phyloP scores from a whole-genome alignment of 306 rosid genomes.

The Ceratonia siliqua region DNA sequence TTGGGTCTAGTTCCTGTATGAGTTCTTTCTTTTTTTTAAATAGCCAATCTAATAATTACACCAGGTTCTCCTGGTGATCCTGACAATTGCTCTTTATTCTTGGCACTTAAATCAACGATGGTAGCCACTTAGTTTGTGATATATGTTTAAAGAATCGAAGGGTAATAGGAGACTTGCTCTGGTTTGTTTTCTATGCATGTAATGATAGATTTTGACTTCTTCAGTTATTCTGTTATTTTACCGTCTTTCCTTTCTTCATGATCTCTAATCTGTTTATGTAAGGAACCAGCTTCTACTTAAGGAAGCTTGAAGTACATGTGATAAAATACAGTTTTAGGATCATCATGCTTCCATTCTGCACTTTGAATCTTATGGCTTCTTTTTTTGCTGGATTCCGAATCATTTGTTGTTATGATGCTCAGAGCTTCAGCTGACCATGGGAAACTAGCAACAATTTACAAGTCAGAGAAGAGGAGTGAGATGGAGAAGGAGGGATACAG shows the following conservation, averaged over 20 bases:
- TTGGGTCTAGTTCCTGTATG: neutral
- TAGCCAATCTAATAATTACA: neutral
- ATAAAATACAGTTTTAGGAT: neutral
- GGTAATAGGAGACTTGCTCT: neutral
- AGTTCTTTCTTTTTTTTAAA: neutral
- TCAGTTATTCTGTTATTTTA: neutral
- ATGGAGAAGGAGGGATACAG: conserved; percentile 78
- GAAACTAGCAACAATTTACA: conserved; percentile 64
- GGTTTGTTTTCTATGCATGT: neutral
- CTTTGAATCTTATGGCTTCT: conserved; percentile 25
- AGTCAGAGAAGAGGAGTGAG: conserved; percentile 83
- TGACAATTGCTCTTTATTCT: neutral
- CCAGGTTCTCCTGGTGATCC: neutral
- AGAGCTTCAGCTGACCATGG: conserved; percentile 68
- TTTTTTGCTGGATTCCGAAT: conserved; percentile 22
- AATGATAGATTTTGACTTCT: conserved; percentile 7
- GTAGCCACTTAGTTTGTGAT: neutral
- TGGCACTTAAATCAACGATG: neutral
- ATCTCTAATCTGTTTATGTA: neutral
- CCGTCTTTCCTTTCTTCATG: neutral
- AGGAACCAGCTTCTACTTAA: neutral
- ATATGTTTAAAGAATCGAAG: neutral
- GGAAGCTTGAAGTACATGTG: neutral
- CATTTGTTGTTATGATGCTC: conserved; percentile 31
- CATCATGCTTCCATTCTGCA: conserved; percentile 7